These are phyloP conservation scores for Kodamaea suecica DNA, from an alignment of 1,139 yeast genomes.

Conservation along the genomic window DNA sequence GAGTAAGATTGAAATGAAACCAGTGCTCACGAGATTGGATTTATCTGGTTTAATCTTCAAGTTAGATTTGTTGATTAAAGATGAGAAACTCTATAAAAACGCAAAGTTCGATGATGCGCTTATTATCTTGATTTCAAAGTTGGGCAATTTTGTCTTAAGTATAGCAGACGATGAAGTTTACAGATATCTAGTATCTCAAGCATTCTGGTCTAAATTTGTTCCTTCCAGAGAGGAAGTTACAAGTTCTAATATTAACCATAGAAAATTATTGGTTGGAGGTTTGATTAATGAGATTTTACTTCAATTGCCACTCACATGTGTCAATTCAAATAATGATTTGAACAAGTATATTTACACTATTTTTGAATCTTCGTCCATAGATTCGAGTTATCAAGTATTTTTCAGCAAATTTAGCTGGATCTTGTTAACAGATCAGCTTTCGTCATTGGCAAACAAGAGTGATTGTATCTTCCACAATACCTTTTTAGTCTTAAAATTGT, in stretches of 20 bases:
- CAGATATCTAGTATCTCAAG: slow-evolving; percentile 18
- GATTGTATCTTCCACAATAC: slow-evolving; percentile 1
- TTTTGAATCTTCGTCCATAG: slow-evolving; percentile 7
- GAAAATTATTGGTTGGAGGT: slow-evolving; percentile 26
- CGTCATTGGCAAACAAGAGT: slow-evolving; percentile 6
- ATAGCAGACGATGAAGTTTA: slow-evolving; percentile 14
- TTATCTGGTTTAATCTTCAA: slow-evolving; percentile 43
- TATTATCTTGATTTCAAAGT: slow-evolving; percentile 25
- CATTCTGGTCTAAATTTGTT: slow-evolving; percentile 16
- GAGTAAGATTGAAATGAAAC: slow-evolving; percentile 18
- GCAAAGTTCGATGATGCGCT: slow-evolving; percentile 10
- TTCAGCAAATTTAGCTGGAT: slow-evolving; percentile 24
- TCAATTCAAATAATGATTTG: slow-evolving; percentile 12
- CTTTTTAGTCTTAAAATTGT: slow-evolving; percentile 4
- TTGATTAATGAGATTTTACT: slow-evolving; percentile 39
- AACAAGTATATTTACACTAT: slow-evolving; percentile 14
- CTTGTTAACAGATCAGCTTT: slow-evolving; percentile 19
- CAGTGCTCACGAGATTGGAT: slow-evolving; percentile 47
- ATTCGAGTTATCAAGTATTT: slow-evolving; percentile 12
- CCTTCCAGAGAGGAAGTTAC: slow-evolving; percentile 7
- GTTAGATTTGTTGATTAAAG: slow-evolving; percentile 24
- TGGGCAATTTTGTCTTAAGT: slow-evolving; percentile 41
- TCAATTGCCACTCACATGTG: slow-evolving; percentile 20
- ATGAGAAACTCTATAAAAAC: slow-evolving; percentile 9
- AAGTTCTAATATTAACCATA: not conserved